phyloP scores from a whole-genome alignment of 148 eudicot genomes.

The Rhododendron williamsianum region DNA sequence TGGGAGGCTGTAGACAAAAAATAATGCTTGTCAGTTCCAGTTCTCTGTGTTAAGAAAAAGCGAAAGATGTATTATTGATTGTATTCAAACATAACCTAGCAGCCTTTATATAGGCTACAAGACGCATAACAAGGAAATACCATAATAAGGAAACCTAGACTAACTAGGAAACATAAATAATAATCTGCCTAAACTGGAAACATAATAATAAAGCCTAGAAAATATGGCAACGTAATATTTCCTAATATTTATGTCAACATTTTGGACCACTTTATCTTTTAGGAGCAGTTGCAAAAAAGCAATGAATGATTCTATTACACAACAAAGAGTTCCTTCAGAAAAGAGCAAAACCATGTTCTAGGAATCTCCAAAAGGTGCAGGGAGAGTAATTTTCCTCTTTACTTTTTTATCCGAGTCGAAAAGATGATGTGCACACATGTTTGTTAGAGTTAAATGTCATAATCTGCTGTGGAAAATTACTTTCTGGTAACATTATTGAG shows the following conservation, averaged over 20 bases:
- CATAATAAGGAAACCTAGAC: too few species aligned
- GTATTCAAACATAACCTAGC: too few species aligned
- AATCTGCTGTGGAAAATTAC: background rate
- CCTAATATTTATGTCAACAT: too few species aligned
- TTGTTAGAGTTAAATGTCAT: background rate
- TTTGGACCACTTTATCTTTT: background rate
- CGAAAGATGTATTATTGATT: too few species aligned
- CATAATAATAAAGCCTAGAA: too few species aligned
- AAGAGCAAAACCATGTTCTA: background rate
- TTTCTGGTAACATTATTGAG: background rate
- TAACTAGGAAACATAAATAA: too few species aligned
- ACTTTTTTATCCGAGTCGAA: background rate
- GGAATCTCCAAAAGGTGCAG: background rate
- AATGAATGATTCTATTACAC: background rate
- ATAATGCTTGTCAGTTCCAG: background rate
- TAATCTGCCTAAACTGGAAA: too few species aligned
- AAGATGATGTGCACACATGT: background rate
- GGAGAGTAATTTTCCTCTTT: background rate
- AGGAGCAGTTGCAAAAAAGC: background rate
- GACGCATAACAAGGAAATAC: too few species aligned
- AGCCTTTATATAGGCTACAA: too few species aligned
- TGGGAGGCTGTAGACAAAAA: constrained; percentile 26
- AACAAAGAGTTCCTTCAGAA: background rate
- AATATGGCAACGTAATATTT: too few species aligned
- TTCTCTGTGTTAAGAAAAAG: background rate